A percentile compares a stretch with the other conserved stretches of the same genome.
These are phyloP conservation scores for Coniferiporia weirii DNA, from an alignment of 1,284 basidiomycete genomes.

Conservation along the genomic window DNA sequence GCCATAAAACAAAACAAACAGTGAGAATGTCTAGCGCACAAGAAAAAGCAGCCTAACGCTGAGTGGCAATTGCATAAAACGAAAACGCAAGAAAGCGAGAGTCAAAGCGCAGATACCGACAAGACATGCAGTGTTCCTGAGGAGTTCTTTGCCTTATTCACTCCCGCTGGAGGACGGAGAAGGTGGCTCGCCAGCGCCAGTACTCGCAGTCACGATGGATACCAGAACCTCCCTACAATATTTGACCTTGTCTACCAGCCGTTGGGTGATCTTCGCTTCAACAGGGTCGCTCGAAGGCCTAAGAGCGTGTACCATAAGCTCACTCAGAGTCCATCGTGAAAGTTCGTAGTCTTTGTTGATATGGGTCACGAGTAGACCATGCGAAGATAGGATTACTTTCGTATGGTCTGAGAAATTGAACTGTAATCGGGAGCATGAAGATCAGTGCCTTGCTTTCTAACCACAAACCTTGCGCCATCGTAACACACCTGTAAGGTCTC, in stretches of 20 bases:
- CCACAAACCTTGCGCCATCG: slow-evolving; percentile 2
- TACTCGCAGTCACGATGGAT: slow-evolving; percentile 47
- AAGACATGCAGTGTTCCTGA: neutral
- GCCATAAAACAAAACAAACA: neutral
- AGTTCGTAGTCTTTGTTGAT: slow-evolving; percentile 87
- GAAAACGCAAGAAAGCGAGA: neutral
- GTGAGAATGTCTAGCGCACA: neutral
- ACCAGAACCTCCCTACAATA: slow-evolving; percentile 77
- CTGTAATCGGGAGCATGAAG: slow-evolving; percentile 35
- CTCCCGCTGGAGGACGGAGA: slow-evolving; percentile 6
- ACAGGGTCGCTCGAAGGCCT: slow-evolving; percentile 42
- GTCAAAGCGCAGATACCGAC: neutral
- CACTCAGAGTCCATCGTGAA: slow-evolving; percentile 69
- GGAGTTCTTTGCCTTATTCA: neutral
- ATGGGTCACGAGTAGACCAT: slow-evolving; percentile 77
- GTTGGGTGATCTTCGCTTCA: slow-evolving; percentile 54
- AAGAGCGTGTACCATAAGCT: slow-evolving; percentile 62
- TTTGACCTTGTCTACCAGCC: slow-evolving; percentile 70
- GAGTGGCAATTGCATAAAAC: neutral
- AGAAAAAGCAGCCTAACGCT: neutral
- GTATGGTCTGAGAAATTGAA: slow-evolving; percentile 99
- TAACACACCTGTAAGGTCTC: slow-evolving; percentile 79
- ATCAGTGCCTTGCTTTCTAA: neutral
- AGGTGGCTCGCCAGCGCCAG: slow-evolving; percentile 2
- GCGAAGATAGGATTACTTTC: slow-evolving; percentile 83